These are phyloP conservation scores for Phytopythium mirpurense DNA, from an alignment of 352 stramenopile species.

Conservation along the genomic window DNA sequence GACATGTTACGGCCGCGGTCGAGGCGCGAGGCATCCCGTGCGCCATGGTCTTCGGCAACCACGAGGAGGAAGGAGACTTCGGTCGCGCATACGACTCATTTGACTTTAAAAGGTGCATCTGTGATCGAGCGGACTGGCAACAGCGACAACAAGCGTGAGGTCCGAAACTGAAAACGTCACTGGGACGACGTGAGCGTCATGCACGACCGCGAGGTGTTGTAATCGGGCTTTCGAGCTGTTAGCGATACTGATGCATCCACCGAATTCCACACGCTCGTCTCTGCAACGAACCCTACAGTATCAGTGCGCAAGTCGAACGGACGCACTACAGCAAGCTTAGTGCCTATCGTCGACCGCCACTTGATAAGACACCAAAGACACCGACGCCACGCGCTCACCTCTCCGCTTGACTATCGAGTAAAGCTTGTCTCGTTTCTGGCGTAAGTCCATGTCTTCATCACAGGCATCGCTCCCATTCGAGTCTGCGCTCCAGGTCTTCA, in stretches of 20 bases:
- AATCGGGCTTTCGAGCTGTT: too few relatives aligned
- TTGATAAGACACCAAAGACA: too few relatives aligned
- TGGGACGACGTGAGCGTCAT: constrained; percentile 27
- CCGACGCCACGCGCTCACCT: not conserved
- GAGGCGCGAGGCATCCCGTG: constrained; percentile 47
- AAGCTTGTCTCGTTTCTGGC: not conserved
- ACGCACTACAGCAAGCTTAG: too few relatives aligned
- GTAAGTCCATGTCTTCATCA: not conserved
- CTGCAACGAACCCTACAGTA: not conserved
- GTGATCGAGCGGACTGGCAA: constrained; percentile 42
- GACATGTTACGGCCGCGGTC: constrained; percentile 23
- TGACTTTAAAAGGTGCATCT: constrained; percentile 23
- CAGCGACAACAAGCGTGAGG: constrained; percentile 24
- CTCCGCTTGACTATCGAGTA: not conserved
- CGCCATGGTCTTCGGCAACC: constrained; percentile 56
- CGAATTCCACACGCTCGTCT: too few relatives aligned
- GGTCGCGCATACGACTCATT: constrained; percentile 24
- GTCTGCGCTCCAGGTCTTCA: not conserved
- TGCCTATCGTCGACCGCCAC: too few relatives aligned
- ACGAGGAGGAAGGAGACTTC: constrained; percentile 44
- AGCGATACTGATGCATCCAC: too few relatives aligned
- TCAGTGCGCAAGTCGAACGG: too few relatives aligned
- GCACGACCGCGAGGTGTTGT: constrained; percentile 25
- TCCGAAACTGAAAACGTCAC: constrained; percentile 40
- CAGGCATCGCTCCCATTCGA: not conserved